Conservation (phyloP, 345 rosid genomes). For the Boechera retrofracta region DNA sequence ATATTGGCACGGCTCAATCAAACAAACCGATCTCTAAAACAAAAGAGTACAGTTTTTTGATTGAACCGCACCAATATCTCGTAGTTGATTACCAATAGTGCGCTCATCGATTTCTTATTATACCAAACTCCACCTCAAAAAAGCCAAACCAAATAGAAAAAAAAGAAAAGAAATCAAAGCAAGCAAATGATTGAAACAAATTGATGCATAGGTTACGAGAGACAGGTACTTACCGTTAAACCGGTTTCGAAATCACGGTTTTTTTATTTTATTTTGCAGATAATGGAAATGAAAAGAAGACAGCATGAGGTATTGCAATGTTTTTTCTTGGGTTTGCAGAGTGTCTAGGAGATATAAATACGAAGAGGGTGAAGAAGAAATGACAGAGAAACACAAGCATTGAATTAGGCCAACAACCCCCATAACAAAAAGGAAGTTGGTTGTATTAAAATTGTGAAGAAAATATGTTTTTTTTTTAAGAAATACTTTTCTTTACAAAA, state of each 20-base stretch:
- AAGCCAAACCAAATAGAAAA: background rate
- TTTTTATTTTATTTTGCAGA: background rate
- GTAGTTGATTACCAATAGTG: background rate
- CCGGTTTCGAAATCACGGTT: background rate
- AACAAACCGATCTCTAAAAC: slow-evolving; percentile 50
- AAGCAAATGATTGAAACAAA: slow-evolving; percentile 1
- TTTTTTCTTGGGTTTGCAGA: slow-evolving; percentile 32
- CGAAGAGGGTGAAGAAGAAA: slow-evolving; percentile 41
- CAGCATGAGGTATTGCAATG: slow-evolving; percentile 22
- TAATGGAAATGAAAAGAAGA: slow-evolving; percentile 28
- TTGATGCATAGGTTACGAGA: background rate
- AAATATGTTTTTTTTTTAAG: background rate
- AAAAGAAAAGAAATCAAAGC: slow-evolving; percentile 10
- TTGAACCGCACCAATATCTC: slow-evolving; percentile 97
- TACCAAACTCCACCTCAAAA: slow-evolving; percentile 7
- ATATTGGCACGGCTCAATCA: slow-evolving; percentile 99
- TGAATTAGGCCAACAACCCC: slow-evolving; percentile 80
- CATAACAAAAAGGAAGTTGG: slow-evolving; percentile 59
- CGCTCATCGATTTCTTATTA: background rate
- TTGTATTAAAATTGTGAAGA: slow-evolving; percentile 53
- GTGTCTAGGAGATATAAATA: slow-evolving; percentile 36
- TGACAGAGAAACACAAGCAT: slow-evolving; percentile 49
- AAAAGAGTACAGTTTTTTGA: slow-evolving; percentile 50
- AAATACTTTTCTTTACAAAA: slow-evolving; percentile 14
- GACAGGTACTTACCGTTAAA: slow-evolving; percentile 23